These are phyloP conservation scores for Lasiosphaeris hirsuta DNA, from an alignment of 495 filamentous ascomycete genomes.

Conservation along the genomic window DNA sequence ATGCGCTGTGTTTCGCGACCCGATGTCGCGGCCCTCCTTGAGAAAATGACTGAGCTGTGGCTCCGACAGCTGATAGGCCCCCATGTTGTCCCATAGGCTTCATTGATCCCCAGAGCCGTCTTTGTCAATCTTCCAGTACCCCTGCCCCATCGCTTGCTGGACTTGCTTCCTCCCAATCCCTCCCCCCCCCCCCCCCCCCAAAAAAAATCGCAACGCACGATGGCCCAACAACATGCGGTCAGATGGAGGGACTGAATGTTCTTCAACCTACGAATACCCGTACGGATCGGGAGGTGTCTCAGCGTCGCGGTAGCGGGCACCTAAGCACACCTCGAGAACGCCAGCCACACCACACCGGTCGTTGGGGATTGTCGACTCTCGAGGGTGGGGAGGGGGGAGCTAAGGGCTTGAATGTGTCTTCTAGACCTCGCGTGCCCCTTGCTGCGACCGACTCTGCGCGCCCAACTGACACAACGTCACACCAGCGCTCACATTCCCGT, in stretches of 20 bases:
- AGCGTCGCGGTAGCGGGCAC: no score
- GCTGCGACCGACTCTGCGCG: not conserved
- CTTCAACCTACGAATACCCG: no score
- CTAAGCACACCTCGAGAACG: no score
- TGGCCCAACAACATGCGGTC: not conserved
- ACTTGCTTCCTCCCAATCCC: not conserved
- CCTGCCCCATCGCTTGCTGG: slow-evolving; percentile 1
- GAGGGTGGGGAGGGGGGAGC: not conserved
- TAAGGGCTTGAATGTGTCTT: not conserved
- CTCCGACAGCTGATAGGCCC: slow-evolving; percentile 17
- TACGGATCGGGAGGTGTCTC: no score
- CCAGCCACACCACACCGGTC: no score
- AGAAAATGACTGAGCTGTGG: not conserved
- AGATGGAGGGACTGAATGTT: no score
- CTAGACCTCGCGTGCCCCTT: not conserved
- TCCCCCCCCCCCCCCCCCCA: no score
- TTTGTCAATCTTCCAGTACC: slow-evolving; percentile 10
- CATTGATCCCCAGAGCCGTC: slow-evolving; percentile 8
- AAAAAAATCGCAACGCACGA: not conserved
- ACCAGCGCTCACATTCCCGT: not conserved
- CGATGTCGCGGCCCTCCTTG: slow-evolving; percentile 7
- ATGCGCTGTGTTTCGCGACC: slow-evolving; percentile 20
- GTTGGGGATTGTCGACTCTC: no score
- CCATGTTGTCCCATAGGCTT: not conserved
- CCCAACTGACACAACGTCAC: not conserved